phyloP scores from a whole-genome alignment of 2,329 filamentous ascomycete species.

The Xylariaceae sp. region DNA sequence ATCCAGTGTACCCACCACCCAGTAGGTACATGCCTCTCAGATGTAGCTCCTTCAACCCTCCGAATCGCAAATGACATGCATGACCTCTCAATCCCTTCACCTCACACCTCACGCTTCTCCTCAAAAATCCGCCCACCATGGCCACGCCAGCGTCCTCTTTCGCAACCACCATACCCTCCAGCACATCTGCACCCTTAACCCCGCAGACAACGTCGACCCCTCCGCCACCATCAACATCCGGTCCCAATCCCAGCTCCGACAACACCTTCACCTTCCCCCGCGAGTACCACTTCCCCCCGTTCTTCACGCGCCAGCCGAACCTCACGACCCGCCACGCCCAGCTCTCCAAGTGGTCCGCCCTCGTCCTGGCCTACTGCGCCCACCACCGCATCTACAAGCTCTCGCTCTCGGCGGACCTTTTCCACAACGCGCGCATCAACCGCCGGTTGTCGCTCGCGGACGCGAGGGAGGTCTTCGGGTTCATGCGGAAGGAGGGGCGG shows the following conservation, averaged over 20 bases:
- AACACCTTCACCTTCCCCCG: slow-evolving; percentile 51
- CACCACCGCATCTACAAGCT: slow-evolving; percentile 75
- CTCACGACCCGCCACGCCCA: slow-evolving; percentile 69
- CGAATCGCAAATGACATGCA: too few relatives aligned
- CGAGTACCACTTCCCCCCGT: slow-evolving; percentile 74
- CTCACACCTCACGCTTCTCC: too few relatives aligned
- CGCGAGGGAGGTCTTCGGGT: slow-evolving; percentile 54
- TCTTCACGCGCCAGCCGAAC: slow-evolving; percentile 80
- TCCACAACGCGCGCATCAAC: slow-evolving; percentile 52
- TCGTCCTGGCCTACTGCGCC: slow-evolving; percentile 80
- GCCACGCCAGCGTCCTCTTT: too few relatives aligned
- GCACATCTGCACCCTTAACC: background rate
- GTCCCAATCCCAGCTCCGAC: slow-evolving; percentile 1
- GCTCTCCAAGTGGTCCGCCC: slow-evolving; percentile 77
- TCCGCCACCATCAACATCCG: slow-evolving; percentile 2
- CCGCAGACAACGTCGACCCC: background rate
- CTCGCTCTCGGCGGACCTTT: slow-evolving; percentile 45
- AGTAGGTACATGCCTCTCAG: too few relatives aligned
- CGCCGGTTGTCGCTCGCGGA: slow-evolving; percentile 47
- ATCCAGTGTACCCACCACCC: slow-evolving; percentile 3
- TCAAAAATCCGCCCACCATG: too few relatives aligned
- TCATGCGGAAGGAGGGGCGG: slow-evolving; percentile 54
- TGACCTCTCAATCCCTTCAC: too few relatives aligned
- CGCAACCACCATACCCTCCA: too few relatives aligned
- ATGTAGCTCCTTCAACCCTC: too few relatives aligned